Base-by-base conservation (phyloP, 495 filamentous ascomycete species). In the Filosporella fistucella region DNA sequence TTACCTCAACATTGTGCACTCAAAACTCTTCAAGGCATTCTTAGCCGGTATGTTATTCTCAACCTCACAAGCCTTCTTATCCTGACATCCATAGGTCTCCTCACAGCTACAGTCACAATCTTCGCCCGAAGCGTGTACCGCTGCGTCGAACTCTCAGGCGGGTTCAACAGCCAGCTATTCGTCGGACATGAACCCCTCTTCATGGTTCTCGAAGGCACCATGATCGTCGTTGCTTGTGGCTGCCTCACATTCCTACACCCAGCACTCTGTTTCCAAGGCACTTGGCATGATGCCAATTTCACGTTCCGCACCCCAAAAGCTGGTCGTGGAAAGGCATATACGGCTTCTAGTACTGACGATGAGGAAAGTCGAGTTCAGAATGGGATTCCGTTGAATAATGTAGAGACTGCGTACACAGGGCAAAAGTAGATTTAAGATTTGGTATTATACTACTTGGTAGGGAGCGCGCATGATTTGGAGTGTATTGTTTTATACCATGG, bases 171-270 rank as follows among this genome's bases (percentile, higher is more conserved):
- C 1, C 8, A n/a, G 1, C 44, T 60, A 2, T 63, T 60, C 40
- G 81, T 76, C 37, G 74, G 68, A 39, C 63, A 85, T 33, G 69
- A 89, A 63, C 65, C 72, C 10, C 54, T 77, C 8, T 84, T 87
- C 58, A 79, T 89, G 67, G 67, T 85, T 21, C 71, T 89, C 17
- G 85, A 89, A 66, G 80, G 83, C 18, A 63, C 77, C n/a, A 81
- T 88, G 81, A 78, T 89, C 56, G 63, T 71, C 12, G 49, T 80
- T 22, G 65, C 63, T 17, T 45, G 40, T n/a, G 32, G n/a, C 8
- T 51, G 51, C 23, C 51, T 88, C 48, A 85, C 81, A 14, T 57
- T 72, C 28, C 70, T 81, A 47, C 82, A 85, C 52, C 82, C 82
- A 0, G 76, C 68, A 63, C 71, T 75, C 67, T 68, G 63, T 37